Conservation (phyloP, 2,329 filamentous ascomycete genomes). For the Venturia asperata region DNA sequence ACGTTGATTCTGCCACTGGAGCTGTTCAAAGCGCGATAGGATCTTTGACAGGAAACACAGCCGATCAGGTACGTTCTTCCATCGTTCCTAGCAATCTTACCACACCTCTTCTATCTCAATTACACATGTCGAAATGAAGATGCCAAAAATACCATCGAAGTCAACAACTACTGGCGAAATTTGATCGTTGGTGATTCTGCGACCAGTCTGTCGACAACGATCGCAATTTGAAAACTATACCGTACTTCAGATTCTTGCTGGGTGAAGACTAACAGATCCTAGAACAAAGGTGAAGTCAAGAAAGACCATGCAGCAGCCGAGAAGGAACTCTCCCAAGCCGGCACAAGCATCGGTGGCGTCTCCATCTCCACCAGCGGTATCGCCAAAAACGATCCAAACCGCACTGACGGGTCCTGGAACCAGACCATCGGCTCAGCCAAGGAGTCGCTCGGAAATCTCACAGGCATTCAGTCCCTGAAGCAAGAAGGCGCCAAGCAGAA, state of each 20-base stretch:
- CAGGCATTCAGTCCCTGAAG: constrained; percentile 72
- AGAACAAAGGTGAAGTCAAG: constrained; percentile 56
- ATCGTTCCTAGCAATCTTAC: neutral
- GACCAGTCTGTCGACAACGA: neutral
- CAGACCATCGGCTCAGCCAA: constrained; percentile 85
- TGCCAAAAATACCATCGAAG: neutral
- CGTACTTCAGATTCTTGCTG: constrained; percentile 16
- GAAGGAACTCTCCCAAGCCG: constrained; percentile 66
- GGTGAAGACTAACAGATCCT: constrained; percentile 25
- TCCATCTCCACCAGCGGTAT: constrained; percentile 64
- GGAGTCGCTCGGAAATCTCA: constrained; percentile 66
- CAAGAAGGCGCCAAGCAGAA: constrained; percentile 71
- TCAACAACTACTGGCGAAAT: neutral
- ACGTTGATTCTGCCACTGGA: constrained; percentile 58
- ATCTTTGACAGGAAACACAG: constrained; percentile 62
- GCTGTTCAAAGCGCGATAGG: constrained; percentile 66
- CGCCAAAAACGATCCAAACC: constrained; percentile 64
- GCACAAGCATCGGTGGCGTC: constrained; percentile 65
- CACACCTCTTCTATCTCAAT: neutral
- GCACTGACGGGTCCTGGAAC: constrained; percentile 69
- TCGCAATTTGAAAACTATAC: constrained; percentile 15
- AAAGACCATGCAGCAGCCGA: constrained; percentile 60
- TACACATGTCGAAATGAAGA: neutral
- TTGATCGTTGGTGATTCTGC: neutral
- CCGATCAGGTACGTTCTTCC: constrained; percentile 38